These are phyloP conservation scores for Cyphellophora attinorum DNA, from an alignment of 2,329 filamentous ascomycete species.

Conservation along the genomic window DNA sequence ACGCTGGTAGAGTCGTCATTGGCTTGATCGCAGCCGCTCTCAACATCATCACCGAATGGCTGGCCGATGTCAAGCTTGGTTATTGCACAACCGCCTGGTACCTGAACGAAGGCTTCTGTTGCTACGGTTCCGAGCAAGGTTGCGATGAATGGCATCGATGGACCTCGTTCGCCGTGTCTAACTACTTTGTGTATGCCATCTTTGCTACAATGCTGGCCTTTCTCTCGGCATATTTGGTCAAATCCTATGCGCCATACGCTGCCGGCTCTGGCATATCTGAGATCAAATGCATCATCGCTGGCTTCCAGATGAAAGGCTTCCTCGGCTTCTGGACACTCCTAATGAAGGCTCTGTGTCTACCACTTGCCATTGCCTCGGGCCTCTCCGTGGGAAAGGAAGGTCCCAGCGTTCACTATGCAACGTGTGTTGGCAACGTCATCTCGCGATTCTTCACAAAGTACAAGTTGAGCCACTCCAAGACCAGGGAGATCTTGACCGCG, in stretches of 20 bases:
- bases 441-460: slow-evolving; percentile 91
- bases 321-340: slow-evolving; percentile 81
- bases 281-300: slow-evolving; percentile 98
- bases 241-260: slow-evolving; percentile 86
- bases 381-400: slow-evolving; percentile 95
- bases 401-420: slow-evolving; percentile 96
- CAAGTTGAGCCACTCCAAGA: slow-evolving; percentile 82
- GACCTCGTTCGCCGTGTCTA: slow-evolving; percentile 67
- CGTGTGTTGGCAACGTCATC: slow-evolving; percentile 94
- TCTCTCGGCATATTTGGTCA: slow-evolving; percentile 74
- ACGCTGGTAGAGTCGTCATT: slow-evolving; percentile 82
- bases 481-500: slow-evolving; percentile 85
- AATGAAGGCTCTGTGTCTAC: slow-evolving; percentile 88
- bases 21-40: slow-evolving; percentile 86
- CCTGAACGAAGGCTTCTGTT: slow-evolving; percentile 94
- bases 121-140: slow-evolving; percentile 87
- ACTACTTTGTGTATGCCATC: slow-evolving; percentile 80
- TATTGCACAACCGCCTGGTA: slow-evolving; percentile 94
- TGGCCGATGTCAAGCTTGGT: slow-evolving; percentile 91
- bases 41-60: slow-evolving; percentile 94
- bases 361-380: slow-evolving; percentile 85
- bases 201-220: slow-evolving; percentile 78
- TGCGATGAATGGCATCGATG: slow-evolving; percentile 85
- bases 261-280: slow-evolving; percentile 95
- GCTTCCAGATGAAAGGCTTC: slow-evolving; percentile 98